phyloP scores from a whole-genome alignment of 2,329 filamentous ascomycete genomes.

The Beauveria sp. region DNA sequence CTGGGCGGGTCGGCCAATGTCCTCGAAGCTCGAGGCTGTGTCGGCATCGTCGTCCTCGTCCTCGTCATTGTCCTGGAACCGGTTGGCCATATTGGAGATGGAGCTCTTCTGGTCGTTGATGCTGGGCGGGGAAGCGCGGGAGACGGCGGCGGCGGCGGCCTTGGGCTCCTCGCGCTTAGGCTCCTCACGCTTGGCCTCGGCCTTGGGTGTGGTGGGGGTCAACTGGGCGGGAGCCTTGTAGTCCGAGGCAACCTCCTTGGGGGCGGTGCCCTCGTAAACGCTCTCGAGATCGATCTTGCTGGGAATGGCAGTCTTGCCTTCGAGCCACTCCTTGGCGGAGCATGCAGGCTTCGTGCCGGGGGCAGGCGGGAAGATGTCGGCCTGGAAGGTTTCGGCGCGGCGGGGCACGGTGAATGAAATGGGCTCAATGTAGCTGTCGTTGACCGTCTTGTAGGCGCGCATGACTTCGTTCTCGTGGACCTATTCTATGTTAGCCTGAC shows the following conservation, averaged over 20 bases:
- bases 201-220: constrained; percentile 36
- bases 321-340: constrained; percentile 74
- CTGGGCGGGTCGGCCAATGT: constrained; percentile 67
- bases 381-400: constrained; percentile 89
- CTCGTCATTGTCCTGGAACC: constrained; percentile 68
- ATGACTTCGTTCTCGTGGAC: constrained; percentile 95
- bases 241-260: constrained; percentile 67
- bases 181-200: constrained; percentile 27
- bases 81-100: constrained; percentile 76
- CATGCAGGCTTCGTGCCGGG: constrained; percentile 73
- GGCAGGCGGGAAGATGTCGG: constrained; percentile 90
- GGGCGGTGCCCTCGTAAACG: constrained; percentile 75
- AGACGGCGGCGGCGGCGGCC: constrained; percentile 28
- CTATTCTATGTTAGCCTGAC: constrained; percentile 30
- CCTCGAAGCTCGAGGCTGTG: constrained; percentile 78
- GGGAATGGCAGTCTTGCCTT: constrained; percentile 74
- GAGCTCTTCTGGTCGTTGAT: constrained; percentile 82
- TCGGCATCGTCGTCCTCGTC: constrained; percentile 51
- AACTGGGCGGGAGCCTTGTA: constrained; percentile 50
- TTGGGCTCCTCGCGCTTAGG: constrained; percentile 50
- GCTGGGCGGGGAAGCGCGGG: constrained; percentile 50
- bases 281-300: constrained; percentile 92
- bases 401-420: constrained; percentile 96
- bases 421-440: constrained; percentile 88
- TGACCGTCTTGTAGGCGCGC: constrained; percentile 94